These are phyloP conservation scores for Cutaneotrichosporon spelunceum DNA, from an alignment of 1,284 basidiomycete species.

Conservation along the genomic window DNA sequence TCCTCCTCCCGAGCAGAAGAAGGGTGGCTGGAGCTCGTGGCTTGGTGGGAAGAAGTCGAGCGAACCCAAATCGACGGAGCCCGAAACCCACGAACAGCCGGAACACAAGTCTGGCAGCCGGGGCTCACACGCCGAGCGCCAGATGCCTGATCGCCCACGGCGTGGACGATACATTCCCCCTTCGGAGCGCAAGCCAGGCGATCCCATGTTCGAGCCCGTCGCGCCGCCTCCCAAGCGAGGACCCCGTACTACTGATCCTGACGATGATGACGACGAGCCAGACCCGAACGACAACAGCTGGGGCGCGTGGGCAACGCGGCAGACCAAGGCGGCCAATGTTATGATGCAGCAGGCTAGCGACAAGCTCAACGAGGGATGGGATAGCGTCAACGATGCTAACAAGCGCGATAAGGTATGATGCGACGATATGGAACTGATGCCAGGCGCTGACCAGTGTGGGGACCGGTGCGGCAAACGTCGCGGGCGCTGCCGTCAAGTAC, in stretches of 20 bases:
- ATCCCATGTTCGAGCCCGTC: conserved; percentile 5
- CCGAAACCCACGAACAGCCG: background rate
- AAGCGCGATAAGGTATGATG: conserved; percentile 18
- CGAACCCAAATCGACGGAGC: background rate
- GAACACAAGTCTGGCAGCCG: background rate
- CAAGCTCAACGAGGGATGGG: conserved; percentile 1
- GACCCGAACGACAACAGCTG: conserved; percentile 7
- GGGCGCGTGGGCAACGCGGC: conserved; percentile 17
- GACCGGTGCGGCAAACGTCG: conserved; percentile 22
- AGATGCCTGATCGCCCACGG: conserved; percentile 1
- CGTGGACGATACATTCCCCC: conserved; percentile 20
- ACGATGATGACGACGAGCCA: conserved; percentile 6
- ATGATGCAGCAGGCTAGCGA: conserved; percentile 5
- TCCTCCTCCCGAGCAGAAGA: background rate
- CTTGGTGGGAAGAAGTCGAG: background rate
- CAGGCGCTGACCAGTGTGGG: conserved; percentile 23
- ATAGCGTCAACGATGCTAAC: conserved; percentile 10
- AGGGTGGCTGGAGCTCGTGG: conserved; percentile 7
- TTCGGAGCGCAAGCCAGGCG: conserved; percentile 15
- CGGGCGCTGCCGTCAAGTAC: conserved; percentile 24
- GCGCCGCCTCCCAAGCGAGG: background rate
- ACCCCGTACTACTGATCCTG: background rate
- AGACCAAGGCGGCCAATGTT: conserved; percentile 11
- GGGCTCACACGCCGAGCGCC: background rate
- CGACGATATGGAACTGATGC: background rate